Evolutionary conservation across 2,329 filamentous ascomycete genomes (phyloP).

Genomic region (Colletotrichum sojae): DNA sequence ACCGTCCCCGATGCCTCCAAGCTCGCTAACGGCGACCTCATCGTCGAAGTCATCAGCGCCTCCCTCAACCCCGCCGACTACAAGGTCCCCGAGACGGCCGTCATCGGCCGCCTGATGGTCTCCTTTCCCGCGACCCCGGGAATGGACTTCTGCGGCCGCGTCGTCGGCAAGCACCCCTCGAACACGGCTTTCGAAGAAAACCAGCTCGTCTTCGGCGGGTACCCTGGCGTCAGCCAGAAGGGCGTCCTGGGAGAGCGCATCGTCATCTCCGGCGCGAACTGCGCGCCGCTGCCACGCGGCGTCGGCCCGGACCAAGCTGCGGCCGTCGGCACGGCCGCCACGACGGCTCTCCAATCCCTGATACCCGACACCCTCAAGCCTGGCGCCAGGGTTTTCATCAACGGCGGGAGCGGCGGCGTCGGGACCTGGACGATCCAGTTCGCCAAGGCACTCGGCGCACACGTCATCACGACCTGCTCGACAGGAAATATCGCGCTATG

Average conservation of each 20-base stretch:
- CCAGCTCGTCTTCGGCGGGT: constrained; percentile 43
- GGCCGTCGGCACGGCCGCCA: constrained; percentile 42
- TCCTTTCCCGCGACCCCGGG: constrained; percentile 58
- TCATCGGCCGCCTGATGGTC: constrained; percentile 50
- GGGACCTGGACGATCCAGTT: constrained; percentile 56
- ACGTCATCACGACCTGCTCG: constrained; percentile 54
- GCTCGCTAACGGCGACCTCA: constrained; percentile 48
- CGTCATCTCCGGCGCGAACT: constrained; percentile 25
- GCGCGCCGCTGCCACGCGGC: constrained; percentile 35
- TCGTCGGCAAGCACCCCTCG: constrained; percentile 49
- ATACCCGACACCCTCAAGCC: constrained; percentile 24
- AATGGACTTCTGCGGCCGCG: constrained; percentile 65
- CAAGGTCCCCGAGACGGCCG: constrained; percentile 58
- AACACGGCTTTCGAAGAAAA: constrained; percentile 34
- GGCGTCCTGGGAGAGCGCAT: constrained; percentile 43
- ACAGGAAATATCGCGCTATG: constrained; percentile 52
- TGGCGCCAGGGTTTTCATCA: constrained; percentile 49
- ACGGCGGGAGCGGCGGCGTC: constrained; percentile 54
- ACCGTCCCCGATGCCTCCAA: not conserved
- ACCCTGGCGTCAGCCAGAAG: constrained; percentile 22
- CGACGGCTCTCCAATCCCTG: constrained; percentile 45
- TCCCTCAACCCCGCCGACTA: constrained; percentile 65
- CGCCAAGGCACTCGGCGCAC: constrained; percentile 50
- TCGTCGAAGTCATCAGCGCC: constrained; percentile 59
- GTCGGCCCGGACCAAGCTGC: constrained; percentile 44